These are phyloP conservation scores for Podila clonocystis DNA, from an alignment of 192 early-diverging fungal genomes.

Conservation along the genomic window DNA sequence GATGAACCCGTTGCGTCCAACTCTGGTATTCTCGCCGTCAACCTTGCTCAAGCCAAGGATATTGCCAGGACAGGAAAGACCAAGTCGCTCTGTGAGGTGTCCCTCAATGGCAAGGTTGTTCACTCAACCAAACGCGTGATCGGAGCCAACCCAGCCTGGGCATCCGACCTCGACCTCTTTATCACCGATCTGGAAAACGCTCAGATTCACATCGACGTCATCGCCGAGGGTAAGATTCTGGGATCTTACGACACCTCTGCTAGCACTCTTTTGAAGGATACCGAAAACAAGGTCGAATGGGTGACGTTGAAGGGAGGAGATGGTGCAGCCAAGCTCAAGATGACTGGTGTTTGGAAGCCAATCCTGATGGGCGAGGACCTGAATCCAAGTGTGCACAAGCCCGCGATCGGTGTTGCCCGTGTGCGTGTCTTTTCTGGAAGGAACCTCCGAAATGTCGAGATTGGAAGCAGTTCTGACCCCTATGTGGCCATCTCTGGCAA, in stretches of 20 bases:
- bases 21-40: constrained; percentile 74
- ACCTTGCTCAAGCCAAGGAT: constrained; percentile 72
- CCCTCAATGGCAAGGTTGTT: constrained; percentile 59
- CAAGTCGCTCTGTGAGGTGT: constrained; percentile 65
- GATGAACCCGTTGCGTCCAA: constrained; percentile 52
- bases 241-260: constrained; percentile 29
- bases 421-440: constrained; percentile 78
- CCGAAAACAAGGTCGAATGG: constrained; percentile 56
- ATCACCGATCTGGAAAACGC: constrained; percentile 73
- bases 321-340: constrained; percentile 52
- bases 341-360: constrained; percentile 75
- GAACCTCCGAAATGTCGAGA: constrained; percentile 89
- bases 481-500: constrained; percentile 75
- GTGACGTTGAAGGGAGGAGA: constrained; percentile 46
- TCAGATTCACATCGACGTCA: constrained; percentile 68
- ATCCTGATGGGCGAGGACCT: constrained; percentile 77
- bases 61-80: constrained; percentile 58
- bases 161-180: constrained; percentile 74
- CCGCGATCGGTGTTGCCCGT: constrained; percentile 85
- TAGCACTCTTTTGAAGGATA: constrained; percentile 33
- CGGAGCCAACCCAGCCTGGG: constrained; percentile 86
- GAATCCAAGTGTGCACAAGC: constrained; percentile 55
- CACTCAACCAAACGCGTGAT: constrained; percentile 72
- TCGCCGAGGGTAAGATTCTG: constrained; percentile 56
- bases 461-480: constrained; percentile 89